Base-by-base conservation (phyloP, 176 grass and related monocot genomes). In the Echinochloa phyllopogon region DNA sequence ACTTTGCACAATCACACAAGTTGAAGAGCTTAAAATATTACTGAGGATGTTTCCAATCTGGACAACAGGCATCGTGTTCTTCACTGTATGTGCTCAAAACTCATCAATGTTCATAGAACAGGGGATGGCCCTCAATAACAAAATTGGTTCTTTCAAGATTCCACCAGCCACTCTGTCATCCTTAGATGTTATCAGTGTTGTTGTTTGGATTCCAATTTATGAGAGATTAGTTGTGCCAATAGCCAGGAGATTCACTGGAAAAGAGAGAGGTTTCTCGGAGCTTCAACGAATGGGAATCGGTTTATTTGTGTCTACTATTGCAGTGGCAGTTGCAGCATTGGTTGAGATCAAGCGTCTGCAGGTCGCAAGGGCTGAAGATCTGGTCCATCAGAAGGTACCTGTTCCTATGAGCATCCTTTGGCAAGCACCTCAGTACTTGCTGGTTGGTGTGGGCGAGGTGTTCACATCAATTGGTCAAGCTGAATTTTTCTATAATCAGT, bases 21-120 rank as follows among this genome's bases (percentile, higher is more conserved):
- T 98, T 7, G 91, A 98, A 85, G 95, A 98, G 78, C 78, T 95
- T 6, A 98, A 98, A 79, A 89, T 92, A 77, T 45, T 98, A 42
- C 78, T 95, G 39, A 70, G 89, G 16, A 86, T 98, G 91, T 91
- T 98, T 80, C 95, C 95, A 57, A 89, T 98, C 69, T 93, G 92
- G 95, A 88, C 92, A 65, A 94, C 93, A 16, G 88, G 82, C 47
- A 98, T 98, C 39, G 64, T 93, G 20, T 98, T 98, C 82, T 86
- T 92, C 33, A 86, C 95, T 9, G 95, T 98, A 49, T 90, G 82
- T 36, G 85, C 84, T 77, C 93, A 95, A 80, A 91, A 92, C 18
- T 89, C 88, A 21, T 92, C 89, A 17, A 89, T 98, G 85, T 98
- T 95, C 69, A 83, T 98, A 58, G 93, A 93, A 67, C 93, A 98